Evolutionary conservation across 2,329 filamentous ascomycete species (phyloP).

Genomic region (Botryotinia convoluta): DNA sequence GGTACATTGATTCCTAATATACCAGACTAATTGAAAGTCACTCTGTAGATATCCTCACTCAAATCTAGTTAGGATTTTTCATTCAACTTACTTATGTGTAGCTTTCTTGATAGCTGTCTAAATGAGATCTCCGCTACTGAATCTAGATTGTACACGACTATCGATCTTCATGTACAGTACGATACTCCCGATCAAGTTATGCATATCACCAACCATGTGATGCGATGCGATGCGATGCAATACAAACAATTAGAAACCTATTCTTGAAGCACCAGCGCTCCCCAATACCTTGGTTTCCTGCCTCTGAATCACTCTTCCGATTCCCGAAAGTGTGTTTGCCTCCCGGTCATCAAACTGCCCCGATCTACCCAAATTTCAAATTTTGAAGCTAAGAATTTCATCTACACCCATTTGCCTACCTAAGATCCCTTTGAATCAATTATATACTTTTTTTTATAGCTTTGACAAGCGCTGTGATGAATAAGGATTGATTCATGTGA

Average conservation of each 20-base stretch:
- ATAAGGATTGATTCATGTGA: neutral
- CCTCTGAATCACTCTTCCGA: neutral
- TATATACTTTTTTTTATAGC: constrained; percentile 6
- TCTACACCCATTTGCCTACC: neutral
- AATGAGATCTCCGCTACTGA: neutral
- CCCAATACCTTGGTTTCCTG: neutral
- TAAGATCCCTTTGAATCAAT: neutral
- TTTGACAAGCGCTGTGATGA: constrained; percentile 7
- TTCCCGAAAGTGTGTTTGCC: neutral
- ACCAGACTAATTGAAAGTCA: neutral
- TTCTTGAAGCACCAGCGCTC: neutral
- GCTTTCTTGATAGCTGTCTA: neutral
- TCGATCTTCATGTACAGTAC: neutral
- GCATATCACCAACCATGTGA: neutral
- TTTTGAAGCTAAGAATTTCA: neutral
- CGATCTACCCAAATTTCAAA: neutral
- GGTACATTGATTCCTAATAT: neutral
- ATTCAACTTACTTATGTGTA: neutral
- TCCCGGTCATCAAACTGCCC: neutral
- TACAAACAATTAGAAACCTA: neutral
- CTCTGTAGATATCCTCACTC: neutral
- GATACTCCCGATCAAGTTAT: neutral
- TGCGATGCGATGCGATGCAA: neutral
- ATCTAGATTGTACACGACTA: neutral
- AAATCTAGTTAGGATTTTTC: neutral